Base-by-base conservation (phyloP, 225 moss, liverwort and hornwort species). In the Bryum argenteum region DNA sequence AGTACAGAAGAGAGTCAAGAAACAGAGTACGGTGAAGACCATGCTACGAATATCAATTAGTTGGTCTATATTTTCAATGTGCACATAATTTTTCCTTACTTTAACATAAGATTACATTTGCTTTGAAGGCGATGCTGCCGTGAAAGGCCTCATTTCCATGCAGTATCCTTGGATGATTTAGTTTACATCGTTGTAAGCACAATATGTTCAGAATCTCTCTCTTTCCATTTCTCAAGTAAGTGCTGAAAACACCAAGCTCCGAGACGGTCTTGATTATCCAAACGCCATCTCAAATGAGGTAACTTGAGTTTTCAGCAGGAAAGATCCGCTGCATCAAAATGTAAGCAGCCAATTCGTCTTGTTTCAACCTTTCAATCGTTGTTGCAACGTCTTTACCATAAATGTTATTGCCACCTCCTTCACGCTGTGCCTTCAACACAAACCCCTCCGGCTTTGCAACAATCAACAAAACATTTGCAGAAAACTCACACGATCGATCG, bases 321-420 rank as follows among this genome's bases (percentile, higher is more conserved):
- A 92, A 94, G 51, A 98, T 98, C 63, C 94, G 88, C 55, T 98
- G 98, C 98, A 94, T 94, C 26, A 98, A 39, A 44, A 98, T 91
- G 73, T 92, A 94, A 14, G 92, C 98, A n/a, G 94, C 94, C 59
- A 94, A 64, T 33, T 80, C 82, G 55, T 84, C 81, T 54, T 84
- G 86, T 63, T 70, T 84, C 23, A 94, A 84, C 74, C 89, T 82
- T 15, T 63, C 43, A 15, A 98, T 77, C 26, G 78, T 87, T 16
- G 63, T 80, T 15, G 90, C 86, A 18, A 98, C 91, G 74, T 94
- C 94, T 55, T 81, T 78, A 14, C 98, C 98, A 39, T 94, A 98
- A 5, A 87, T 91, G 22, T 98, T 98, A 74, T 98, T 98, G n/a
- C 94, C 92, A 66, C 94, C 94, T 81, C 98, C 98, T 84, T 98